Evolutionary conservation across 768 basidiomycete species (phyloP).

Genomic region (Tylopilus balloui): DNA sequence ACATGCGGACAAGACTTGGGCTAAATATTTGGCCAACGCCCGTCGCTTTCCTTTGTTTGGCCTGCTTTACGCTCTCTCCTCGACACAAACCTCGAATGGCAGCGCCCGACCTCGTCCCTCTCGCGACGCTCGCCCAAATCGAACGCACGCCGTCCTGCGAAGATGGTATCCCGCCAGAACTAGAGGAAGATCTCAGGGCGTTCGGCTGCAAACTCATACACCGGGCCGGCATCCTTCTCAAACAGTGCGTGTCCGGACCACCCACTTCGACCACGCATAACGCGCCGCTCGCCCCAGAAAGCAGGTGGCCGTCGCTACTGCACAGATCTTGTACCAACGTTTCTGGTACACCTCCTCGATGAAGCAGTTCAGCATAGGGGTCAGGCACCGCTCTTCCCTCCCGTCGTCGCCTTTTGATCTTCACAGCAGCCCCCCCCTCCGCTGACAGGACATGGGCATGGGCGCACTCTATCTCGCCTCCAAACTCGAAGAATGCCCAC

Average conservation of each 20-base stretch:
- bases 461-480: conserved; percentile 85
- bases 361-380: conserved; percentile 91
- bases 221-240: conserved; percentile 86
- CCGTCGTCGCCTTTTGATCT: conserved; percentile 3
- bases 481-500: conserved; percentile 87
- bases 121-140: conserved; percentile 79
- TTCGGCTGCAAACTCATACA: conserved; percentile 95
- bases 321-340: conserved; percentile 92
- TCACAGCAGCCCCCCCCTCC: conserved; percentile 4
- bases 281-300: conserved; percentile 48
- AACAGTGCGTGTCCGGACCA: conserved; percentile 57
- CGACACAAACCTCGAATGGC: conserved; percentile 34
- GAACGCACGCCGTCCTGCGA: conserved; percentile 72
- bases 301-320: conserved; percentile 95
- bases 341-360: conserved; percentile 96
- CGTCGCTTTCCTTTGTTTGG: conserved; percentile 19
- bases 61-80: conserved; percentile 7
- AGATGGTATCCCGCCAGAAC: conserved; percentile 74
- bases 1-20: conserved; percentile 11
- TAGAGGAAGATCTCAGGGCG: conserved; percentile 86
- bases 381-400: conserved; percentile 39
- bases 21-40: background rate
- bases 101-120: conserved; percentile 58
- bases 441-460: conserved; percentile 75
- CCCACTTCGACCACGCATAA: conserved; percentile 6